These are phyloP conservation scores for Phytophthora chlamydospora DNA, from an alignment of 352 stramenopile genomes.

Conservation along the genomic window DNA sequence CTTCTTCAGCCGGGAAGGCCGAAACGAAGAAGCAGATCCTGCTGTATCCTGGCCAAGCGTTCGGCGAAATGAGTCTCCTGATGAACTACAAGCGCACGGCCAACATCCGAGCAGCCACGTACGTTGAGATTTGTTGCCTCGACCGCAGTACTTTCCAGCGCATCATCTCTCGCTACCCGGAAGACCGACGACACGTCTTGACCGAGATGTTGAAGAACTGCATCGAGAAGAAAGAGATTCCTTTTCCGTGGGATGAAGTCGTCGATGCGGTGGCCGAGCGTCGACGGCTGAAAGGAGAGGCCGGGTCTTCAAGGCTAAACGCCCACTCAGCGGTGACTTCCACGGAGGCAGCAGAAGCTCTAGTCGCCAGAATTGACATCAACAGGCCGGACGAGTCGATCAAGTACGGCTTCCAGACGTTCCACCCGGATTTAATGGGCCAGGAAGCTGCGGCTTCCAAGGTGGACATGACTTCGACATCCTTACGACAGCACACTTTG, in stretches of 20 bases:
- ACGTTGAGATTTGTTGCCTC: conserved; percentile 32
- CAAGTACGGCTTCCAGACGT: conserved; percentile 28
- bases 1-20: no score
- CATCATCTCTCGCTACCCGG: conserved; percentile 13
- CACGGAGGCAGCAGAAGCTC: conserved; percentile 4
- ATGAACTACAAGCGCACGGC: conserved; percentile 35
- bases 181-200: conserved; percentile 20
- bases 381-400: conserved; percentile 20
- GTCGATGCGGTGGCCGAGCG: conserved; percentile 6
- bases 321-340: conserved; percentile 3
- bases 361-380: conserved; percentile 22
- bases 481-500: neutral
- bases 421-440: conserved; percentile 7
- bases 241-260: conserved; percentile 13
- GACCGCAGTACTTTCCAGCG: conserved; percentile 11
- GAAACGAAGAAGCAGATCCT: neutral
- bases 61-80: conserved; percentile 45
- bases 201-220: conserved; percentile 17
- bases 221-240: conserved; percentile 21
- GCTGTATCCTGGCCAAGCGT: conserved; percentile 23
- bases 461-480: no score
- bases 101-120: conserved; percentile 27
- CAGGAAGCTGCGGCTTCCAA: neutral
- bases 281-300: neutral
- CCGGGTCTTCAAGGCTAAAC: neutral